Base-by-base conservation (phyloP, 495 filamentous ascomycete species). In the Neurospora intermedia region DNA sequence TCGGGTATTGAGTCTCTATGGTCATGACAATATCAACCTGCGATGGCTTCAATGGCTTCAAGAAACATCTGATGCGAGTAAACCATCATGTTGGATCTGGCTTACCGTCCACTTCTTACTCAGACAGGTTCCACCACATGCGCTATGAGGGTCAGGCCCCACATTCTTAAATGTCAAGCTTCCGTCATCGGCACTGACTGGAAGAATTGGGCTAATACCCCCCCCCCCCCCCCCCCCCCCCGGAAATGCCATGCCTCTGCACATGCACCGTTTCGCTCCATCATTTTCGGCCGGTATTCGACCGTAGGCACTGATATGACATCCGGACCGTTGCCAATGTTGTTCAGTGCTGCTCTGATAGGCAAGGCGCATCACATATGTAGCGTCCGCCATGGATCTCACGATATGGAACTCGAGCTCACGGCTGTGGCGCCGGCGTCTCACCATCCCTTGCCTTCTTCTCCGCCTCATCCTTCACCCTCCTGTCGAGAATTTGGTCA, bases 401-500 rank as follows among this genome's bases (percentile, higher is more conserved):
- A 20, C 69, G 4, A 20, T 4, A 13, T 70, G 35, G 20, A 35
- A 69, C 13, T 40, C 18, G 11, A 5, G 23, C 31, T 81, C 73
- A 80, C 46, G 74, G 77, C 70, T 76, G 75, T 16, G 71, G 71
- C 11, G 71, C 74, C 73, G 74, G 77, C 11, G 69, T 72, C 27
- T 74, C 76, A n/a, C 46, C 75, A 27, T 74, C 43, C 15, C 39
- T 70, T 27, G 76, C 62, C 73, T 78, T 79, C 23, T 73, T 76
- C 20, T 66, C 54, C 54, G 31, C 54, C 54, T 81, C 79, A 3
- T 80, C 80, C 69, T 81, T 79, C 18, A 76, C 77, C 73, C 86
- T 85, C 74, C 83, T 81, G 31, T 82, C 87, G 72, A 99, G 77
- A 71, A 99, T 94, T 82, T 94, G 88, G 85, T 99, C 96, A 40